phyloP scores from a whole-genome alignment of 1,284 basidiomycete species.

The Sporisorium exsertum region DNA sequence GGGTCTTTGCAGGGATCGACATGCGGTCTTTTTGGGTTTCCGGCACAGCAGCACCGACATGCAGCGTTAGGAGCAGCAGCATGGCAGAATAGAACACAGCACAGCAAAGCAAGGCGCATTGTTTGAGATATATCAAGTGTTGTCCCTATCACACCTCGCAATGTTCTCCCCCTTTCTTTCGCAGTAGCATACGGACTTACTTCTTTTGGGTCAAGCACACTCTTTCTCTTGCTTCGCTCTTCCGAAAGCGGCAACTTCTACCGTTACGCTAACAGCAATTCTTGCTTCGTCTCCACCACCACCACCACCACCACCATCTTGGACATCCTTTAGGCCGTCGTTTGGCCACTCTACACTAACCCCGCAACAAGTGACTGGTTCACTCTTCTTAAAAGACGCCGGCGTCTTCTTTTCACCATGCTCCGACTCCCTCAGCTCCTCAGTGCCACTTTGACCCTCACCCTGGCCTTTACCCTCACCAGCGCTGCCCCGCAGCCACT shows the following conservation, averaged over 20 bases:
- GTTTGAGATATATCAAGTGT: too few relatives aligned
- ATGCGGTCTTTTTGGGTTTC: background rate
- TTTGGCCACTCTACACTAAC: constrained; percentile 6
- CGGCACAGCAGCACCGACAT: too few relatives aligned
- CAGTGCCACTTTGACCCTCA: constrained; percentile 13
- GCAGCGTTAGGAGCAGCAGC: too few relatives aligned
- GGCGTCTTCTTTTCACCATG: constrained; percentile 24
- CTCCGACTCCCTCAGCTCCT: constrained; percentile 18
- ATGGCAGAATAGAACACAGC: too few relatives aligned
- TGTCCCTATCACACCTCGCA: too few relatives aligned
- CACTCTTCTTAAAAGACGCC: constrained; percentile 23
- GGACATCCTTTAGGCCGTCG: background rate
- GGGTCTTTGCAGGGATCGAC: too few relatives aligned
- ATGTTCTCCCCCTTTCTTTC: too few relatives aligned
- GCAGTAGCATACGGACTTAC: background rate
- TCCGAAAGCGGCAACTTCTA: background rate
- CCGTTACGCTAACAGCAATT: too few relatives aligned
- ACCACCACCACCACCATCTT: constrained; percentile 21
- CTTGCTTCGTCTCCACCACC: constrained; percentile 3
- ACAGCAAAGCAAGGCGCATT: too few relatives aligned
- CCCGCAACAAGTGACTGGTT: constrained; percentile 22
- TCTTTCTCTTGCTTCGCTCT: too few relatives aligned
- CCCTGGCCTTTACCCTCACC: constrained; percentile 8
- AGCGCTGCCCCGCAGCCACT: constrained; percentile 10
- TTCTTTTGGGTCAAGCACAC: background rate